A percentile compares a stretch with the other conserved stretches of the same genome.
Conservation (phyloP, 352 stramenopile species). For the Globisporangium nagaii region DNA sequence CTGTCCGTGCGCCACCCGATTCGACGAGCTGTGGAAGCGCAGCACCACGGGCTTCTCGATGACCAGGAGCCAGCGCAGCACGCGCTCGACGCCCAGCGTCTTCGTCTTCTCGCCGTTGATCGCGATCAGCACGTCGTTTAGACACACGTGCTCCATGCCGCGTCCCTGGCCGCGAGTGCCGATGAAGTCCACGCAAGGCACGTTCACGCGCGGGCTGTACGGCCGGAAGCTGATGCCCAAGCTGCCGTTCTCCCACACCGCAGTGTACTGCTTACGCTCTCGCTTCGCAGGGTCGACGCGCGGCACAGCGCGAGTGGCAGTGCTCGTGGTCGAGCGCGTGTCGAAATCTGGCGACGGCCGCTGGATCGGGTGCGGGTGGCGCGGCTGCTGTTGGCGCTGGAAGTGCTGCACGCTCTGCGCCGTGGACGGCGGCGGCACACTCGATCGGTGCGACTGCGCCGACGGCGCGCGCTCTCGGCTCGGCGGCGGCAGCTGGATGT, state of each 20-base stretch:
- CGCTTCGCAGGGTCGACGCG: constrained; percentile 7
- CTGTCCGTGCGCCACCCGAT: constrained; percentile 28
- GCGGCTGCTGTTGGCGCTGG: neutral
- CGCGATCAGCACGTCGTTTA: constrained; percentile 79
- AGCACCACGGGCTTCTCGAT: constrained; percentile 73
- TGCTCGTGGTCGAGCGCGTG: constrained; percentile 12
- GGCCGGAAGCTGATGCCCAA: constrained; percentile 70
- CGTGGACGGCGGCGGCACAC: constrained; percentile 5
- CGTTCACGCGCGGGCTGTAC: constrained; percentile 61
- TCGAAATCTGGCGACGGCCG: constrained; percentile 10
- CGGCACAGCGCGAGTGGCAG: constrained; percentile 23
- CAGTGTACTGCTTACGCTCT: constrained; percentile 67
- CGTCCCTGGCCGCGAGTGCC: constrained; percentile 45
- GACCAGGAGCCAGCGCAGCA: constrained; percentile 69
- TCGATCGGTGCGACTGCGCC: neutral
- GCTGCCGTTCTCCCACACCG: constrained; percentile 62
- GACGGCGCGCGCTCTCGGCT: neutral
- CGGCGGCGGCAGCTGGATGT: neutral
- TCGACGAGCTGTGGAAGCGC: constrained; percentile 74
- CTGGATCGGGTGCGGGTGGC: constrained; percentile 8
- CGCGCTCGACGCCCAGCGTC: constrained; percentile 61
- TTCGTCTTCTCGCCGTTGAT: constrained; percentile 82
- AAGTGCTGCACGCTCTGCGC: constrained; percentile 6
- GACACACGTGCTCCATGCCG: constrained; percentile 66
- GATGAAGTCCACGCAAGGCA: constrained; percentile 73